A percentile compares a stretch with the other conserved stretches of the same genome.
Evolutionary conservation across 2,329 filamentous ascomycete species (phyloP).

Genomic region (Arthrobotrys entomopaga): DNA sequence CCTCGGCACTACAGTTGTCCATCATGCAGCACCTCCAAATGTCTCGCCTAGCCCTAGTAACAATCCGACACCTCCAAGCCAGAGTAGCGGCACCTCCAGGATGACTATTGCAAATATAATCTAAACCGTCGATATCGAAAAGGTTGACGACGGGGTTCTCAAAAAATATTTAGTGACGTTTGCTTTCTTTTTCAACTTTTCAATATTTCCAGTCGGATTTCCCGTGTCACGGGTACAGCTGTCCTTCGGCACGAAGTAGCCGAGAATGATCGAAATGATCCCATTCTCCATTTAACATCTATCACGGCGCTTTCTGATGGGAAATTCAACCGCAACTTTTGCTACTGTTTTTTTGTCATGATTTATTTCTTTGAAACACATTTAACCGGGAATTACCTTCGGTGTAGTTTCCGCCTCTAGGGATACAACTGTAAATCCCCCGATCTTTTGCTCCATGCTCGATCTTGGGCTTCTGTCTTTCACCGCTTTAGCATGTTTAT

Average conservation of each 20-base stretch:
- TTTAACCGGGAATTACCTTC: slow-evolving; percentile 52
- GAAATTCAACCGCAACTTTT: slow-evolving; percentile 29
- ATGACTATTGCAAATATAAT: slow-evolving; percentile 55
- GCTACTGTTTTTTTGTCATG: slow-evolving; percentile 33
- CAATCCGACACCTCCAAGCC: slow-evolving; percentile 26
- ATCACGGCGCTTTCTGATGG: slow-evolving; percentile 46
- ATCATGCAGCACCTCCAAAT: slow-evolving; percentile 31
- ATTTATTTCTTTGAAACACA: slow-evolving; percentile 49
- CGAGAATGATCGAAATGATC: slow-evolving; percentile 36
- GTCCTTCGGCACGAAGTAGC: slow-evolving; percentile 52
- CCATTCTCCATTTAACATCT: slow-evolving; percentile 50
- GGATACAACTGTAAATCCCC: slow-evolving; percentile 1
- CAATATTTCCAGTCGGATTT: slow-evolving; percentile 29
- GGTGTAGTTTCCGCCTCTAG: slow-evolving; percentile 31
- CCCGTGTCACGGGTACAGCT: slow-evolving; percentile 46
- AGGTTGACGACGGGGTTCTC: slow-evolving; percentile 18
- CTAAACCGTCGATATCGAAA: slow-evolving; percentile 27
- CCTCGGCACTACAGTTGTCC: slow-evolving; percentile 49
- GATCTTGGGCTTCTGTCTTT: slow-evolving; percentile 39
- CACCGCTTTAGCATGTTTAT: slow-evolving; percentile 51
- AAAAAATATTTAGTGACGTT: slow-evolving; percentile 49
- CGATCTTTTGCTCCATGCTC: slow-evolving; percentile 33
- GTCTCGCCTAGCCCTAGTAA: slow-evolving; percentile 32
- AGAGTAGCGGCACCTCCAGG: slow-evolving; percentile 48
- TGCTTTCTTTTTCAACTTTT: slow-evolving; percentile 27